Percentiles rank a stretch among this genome's conserved stretches.
Evolutionary conservation across 257 asterid genomes (phyloP).

Genomic region (Rhazya stricta): DNA sequence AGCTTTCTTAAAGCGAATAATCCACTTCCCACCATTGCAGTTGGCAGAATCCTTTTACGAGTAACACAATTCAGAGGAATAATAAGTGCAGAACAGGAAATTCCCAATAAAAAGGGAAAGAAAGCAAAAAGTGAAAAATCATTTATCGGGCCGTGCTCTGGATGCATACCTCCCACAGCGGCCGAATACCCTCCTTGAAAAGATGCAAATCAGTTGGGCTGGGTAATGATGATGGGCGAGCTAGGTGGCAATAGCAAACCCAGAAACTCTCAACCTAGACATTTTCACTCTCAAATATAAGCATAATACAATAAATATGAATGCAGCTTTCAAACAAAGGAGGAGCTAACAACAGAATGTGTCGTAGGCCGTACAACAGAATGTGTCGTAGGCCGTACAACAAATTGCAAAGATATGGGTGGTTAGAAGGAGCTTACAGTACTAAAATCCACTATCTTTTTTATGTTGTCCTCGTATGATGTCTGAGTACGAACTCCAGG

Average conservation of each 20-base stretch:
- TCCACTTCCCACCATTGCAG: constrained; percentile 97
- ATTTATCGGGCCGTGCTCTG: constrained; percentile 14
- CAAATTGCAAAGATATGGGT: neutral
- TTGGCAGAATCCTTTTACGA: constrained; percentile 76
- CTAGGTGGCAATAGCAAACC: constrained; percentile 93
- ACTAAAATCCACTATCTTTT: constrained; percentile 86
- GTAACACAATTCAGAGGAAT: neutral
- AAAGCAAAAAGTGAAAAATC: neutral
- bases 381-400: neutral
- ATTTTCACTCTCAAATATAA: constrained; percentile 13
- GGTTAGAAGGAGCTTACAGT: constrained; percentile 46
- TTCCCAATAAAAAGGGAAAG: neutral
- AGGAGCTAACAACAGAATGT: neutral
- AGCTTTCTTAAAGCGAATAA: constrained; percentile 82
- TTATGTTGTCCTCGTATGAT: constrained; percentile 90
- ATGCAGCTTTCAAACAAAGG: constrained; percentile 6
- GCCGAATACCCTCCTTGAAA: constrained; percentile 96
- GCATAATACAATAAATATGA: constrained; percentile 10
- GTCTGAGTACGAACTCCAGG: constrained; percentile 89
- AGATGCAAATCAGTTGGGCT: constrained; percentile 96
- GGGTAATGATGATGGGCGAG: constrained; percentile 79
- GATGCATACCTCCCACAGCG: constrained; percentile 85
- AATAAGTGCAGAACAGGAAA: neutral
- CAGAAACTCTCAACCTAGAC: constrained; percentile 87
- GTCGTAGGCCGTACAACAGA: neutral